Base-by-base conservation (phyloP, 805 yeast species). In the Millerozyma acaciae region DNA sequence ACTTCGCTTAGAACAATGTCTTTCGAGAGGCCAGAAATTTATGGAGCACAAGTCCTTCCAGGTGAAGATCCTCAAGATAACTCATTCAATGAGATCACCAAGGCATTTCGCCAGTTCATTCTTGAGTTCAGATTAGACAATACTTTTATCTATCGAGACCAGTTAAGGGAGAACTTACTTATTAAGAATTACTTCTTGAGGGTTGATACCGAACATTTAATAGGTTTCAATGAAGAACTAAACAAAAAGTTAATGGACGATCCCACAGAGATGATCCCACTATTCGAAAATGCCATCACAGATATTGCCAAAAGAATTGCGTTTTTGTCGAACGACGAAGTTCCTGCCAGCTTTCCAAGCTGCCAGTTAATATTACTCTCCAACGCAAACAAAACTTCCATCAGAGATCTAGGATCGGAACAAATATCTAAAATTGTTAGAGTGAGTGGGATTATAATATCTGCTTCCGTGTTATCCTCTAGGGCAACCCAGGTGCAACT, bases 371-470 rank as follows among this genome's bases (percentile, higher is more conserved):
- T 87, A 32, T 63, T 90, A 34, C 73, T 72, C 41, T 81, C 94
- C 8, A 78, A 79, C 34, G 82, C 94, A 10, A 76, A 78, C 37
- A 76, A 78, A 38, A 70, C 81, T 3, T 70, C 90, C 1, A 77
- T 93, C 38, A 75, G 98, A 55, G 79, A 86, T 36, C 68, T 93
- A 37, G 90, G 84, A 54, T 81, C 96, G 2, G 85, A 82, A 30
- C 86, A 86, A 54, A 88, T 93, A 40, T 78, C 96, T 16, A 85
- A 87, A 55, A 82, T 93, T 34, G 90, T 93, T 21, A 72, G 96
- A 35, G 76, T 93, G 27, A 84, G 95, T 14, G 99, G 99, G 19
- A 93, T 93, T 48, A 75, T 93, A 47, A 90, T 93, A 38, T 82
- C 94, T 32, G 84, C 97, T 1, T 84, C 96, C 3, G 89, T 94